Percentiles rank a stretch among this genome's conserved stretches.
Conservation (phyloP, 192 early-diverging fungal species). For the Backusella australiensis region DNA sequence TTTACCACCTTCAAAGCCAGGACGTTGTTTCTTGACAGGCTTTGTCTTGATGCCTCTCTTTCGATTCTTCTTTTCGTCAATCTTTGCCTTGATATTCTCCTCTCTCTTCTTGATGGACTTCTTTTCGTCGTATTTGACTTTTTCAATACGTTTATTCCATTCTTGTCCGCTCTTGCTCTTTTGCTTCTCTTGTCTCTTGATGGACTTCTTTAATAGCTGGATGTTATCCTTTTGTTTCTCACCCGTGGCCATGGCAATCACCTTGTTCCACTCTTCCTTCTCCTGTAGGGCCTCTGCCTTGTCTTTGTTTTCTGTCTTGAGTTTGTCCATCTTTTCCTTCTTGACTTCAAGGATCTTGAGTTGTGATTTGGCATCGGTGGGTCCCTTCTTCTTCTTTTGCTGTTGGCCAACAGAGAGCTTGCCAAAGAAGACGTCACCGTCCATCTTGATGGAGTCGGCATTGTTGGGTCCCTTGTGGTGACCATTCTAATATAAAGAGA, state of each 20-base stretch:
- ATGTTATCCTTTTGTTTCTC: slow-evolving; percentile 92
- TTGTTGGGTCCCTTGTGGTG: slow-evolving; percentile 7
- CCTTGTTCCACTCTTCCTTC: slow-evolving; percentile 81
- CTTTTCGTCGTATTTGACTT: slow-evolving; percentile 58
- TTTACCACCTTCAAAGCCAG: slow-evolving; percentile 41
- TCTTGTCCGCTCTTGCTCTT: slow-evolving; percentile 85
- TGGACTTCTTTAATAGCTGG: slow-evolving; percentile 86
- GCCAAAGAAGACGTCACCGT: slow-evolving; percentile 61
- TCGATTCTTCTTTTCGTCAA: slow-evolving; percentile 74
- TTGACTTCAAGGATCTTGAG: slow-evolving; percentile 72
- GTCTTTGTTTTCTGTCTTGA: slow-evolving; percentile 60
- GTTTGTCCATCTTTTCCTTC: slow-evolving; percentile 71
- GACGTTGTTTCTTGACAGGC: slow-evolving; percentile 30
- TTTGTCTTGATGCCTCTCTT: slow-evolving; percentile 46
- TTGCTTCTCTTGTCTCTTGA: slow-evolving; percentile 78
- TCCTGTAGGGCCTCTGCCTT: slow-evolving; percentile 71
- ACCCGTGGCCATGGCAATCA: slow-evolving; percentile 76
- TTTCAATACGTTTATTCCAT: slow-evolving; percentile 79
- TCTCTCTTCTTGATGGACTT: slow-evolving; percentile 77
- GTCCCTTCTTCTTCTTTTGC: slow-evolving; percentile 65
- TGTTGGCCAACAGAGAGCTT: slow-evolving; percentile 64
- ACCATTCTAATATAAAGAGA: not conserved
- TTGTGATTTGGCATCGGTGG: slow-evolving; percentile 58
- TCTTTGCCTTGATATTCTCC: slow-evolving; percentile 79
- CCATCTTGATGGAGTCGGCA: slow-evolving; percentile 47